Percentiles rank a stretch among this genome's conserved stretches.
phyloP scores from a whole-genome alignment of 1,139 yeast species.

The Sugiyamaella novakii region DNA sequence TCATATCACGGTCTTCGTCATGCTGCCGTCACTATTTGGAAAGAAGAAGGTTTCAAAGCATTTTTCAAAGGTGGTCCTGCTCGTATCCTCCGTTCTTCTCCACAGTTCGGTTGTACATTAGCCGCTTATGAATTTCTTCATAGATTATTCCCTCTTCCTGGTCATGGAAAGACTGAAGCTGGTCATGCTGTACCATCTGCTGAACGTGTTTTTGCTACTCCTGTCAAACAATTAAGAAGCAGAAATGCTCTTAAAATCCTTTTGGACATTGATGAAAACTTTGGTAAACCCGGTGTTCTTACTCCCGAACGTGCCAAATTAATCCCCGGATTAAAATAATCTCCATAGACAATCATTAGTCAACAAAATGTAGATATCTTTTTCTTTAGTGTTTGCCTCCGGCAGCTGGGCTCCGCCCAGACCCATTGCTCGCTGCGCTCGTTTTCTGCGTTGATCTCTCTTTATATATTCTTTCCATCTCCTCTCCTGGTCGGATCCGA shows the following conservation, averaged over 20 bases:
- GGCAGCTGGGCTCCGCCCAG: conserved; percentile 10
- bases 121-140: conserved; percentile 93
- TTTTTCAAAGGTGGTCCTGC: conserved; percentile 98
- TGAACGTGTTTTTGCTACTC: conserved; percentile 35
- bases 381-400: neutral
- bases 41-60: conserved; percentile 78
- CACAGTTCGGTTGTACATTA: conserved; percentile 95
- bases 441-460: too few relatives aligned
- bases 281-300: conserved; percentile 45
- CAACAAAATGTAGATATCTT: too few relatives aligned
- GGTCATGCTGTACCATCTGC: conserved; percentile 48
- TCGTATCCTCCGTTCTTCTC: conserved; percentile 90
- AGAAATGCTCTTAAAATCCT: conserved; percentile 49
- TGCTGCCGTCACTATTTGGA: conserved; percentile 71
- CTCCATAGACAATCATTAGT: too few relatives aligned
- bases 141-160: conserved; percentile 56
- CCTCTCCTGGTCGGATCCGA: too few relatives aligned
- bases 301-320: conserved; percentile 37
- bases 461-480: too few relatives aligned
- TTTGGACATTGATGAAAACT: conserved; percentile 50
- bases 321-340: conserved; percentile 16
- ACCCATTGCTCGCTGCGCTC: conserved; percentile 6
- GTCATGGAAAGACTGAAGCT: conserved; percentile 45
- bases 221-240: conserved; percentile 46
- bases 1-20: conserved; percentile 74